phyloP scores from a whole-genome alignment of 2,329 filamentous ascomycete species.

The Sporothrix protearum region DNA sequence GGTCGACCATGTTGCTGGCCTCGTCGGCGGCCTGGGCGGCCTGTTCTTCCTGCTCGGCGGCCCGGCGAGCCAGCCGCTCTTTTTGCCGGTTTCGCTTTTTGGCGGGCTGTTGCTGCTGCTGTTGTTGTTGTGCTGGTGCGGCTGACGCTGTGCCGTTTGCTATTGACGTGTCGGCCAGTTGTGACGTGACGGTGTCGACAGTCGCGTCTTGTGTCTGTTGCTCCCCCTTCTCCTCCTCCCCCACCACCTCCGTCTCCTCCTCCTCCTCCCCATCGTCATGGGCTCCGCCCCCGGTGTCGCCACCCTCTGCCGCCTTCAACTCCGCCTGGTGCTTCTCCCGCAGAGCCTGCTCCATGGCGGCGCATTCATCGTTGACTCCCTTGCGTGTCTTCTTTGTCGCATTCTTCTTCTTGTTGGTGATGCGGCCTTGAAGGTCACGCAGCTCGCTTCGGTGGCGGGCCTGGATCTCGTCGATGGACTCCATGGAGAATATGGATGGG shows the following conservation, averaged over 20 bases:
- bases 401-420: conserved; percentile 95
- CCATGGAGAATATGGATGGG: conserved; percentile 30
- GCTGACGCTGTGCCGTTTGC: conserved; percentile 25
- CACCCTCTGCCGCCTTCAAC: conserved; percentile 43
- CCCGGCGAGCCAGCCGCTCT: conserved; percentile 81
- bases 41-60: conserved; percentile 74
- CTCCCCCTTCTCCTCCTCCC: too few relatives aligned
- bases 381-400: conserved; percentile 83
- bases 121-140: too few relatives aligned
- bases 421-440: conserved; percentile 75
- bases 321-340: conserved; percentile 65
- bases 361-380: conserved; percentile 72
- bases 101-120: conserved; percentile 22
- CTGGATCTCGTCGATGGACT: conserved; percentile 71
- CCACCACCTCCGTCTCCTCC: conserved; percentile 29
- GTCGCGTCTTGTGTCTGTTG: conserved; percentile 11
- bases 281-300: conserved; percentile 22
- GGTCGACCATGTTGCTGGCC: conserved; percentile 69
- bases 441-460: conserved; percentile 82
- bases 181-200: conserved; percentile 13
- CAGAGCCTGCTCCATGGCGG: conserved; percentile 62
- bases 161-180: conserved; percentile 27
- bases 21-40: conserved; percentile 68
- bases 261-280: conserved; percentile 28
- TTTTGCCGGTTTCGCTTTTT: conserved; percentile 90